Percentiles rank a stretch among this genome's conserved stretches.
Evolutionary conservation across 2,329 filamentous ascomycete species (phyloP).

Genomic region (Microdochium paspali): DNA sequence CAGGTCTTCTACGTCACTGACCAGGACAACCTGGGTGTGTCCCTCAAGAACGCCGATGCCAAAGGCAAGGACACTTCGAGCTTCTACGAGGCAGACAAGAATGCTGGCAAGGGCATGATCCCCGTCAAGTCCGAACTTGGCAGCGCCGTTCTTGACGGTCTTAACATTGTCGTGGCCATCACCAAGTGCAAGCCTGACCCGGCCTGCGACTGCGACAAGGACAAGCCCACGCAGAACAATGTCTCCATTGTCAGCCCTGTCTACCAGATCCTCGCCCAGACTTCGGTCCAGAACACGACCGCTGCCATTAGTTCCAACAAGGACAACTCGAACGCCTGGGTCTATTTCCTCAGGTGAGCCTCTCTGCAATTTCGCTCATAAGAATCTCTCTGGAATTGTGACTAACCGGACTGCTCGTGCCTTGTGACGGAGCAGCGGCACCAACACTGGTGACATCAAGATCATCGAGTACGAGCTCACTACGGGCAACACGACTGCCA

Average conservation of each 20-base stretch:
- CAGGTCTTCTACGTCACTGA: slow-evolving; percentile 2
- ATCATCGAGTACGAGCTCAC: neutral
- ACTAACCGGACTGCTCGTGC: neutral
- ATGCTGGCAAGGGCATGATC: neutral
- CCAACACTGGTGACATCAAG: neutral
- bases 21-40: slow-evolving; percentile 2
- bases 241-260: neutral
- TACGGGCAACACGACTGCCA: neutral
- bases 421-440: neutral
- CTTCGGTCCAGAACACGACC: neutral
- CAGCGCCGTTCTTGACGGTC: neutral
- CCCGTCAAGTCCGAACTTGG: neutral
- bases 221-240: neutral
- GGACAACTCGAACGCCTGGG: neutral
- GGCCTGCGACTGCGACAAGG: no score
- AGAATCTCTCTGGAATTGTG: neutral
- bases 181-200: neutral
- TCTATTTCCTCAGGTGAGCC: neutral
- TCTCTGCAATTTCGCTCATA: neutral
- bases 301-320: neutral
- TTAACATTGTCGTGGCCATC: neutral
- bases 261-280: neutral
- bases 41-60: neutral
- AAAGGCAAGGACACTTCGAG: neutral
- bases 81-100: neutral